Evolutionary conservation across 2,329 filamentous ascomycete species (phyloP).

Genomic region (Trichoderma cornu-damae): DNA sequence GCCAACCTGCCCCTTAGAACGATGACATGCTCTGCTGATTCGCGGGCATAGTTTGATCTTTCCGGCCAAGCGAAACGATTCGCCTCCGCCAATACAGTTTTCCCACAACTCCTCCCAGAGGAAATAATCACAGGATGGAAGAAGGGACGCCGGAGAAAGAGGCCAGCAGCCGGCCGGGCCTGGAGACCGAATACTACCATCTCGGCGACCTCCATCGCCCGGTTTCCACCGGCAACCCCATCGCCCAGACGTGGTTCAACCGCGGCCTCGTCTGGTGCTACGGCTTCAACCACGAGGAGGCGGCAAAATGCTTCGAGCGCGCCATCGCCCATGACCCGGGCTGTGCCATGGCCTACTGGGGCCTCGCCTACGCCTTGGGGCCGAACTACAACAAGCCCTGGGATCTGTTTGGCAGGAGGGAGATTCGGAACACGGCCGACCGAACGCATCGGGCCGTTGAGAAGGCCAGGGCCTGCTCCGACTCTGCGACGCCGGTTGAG

Average conservation of each 20-base stretch:
- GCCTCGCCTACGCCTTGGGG: conserved; percentile 63
- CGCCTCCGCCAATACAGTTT: neutral
- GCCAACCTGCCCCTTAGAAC: conserved; percentile 11
- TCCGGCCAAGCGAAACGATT: neutral
- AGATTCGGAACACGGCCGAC: conserved; percentile 48
- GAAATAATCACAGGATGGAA: neutral
- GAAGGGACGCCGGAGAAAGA: neutral
- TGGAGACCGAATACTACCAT: conserved; percentile 46
- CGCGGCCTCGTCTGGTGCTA: conserved; percentile 70
- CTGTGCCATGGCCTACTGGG: conserved; percentile 65
- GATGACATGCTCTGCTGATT: conserved; percentile 7
- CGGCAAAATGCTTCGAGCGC: conserved; percentile 56
- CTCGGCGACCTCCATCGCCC: conserved; percentile 55
- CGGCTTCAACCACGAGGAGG: conserved; percentile 72
- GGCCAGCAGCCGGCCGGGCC: neutral
- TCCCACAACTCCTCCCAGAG: no score
- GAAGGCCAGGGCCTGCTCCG: conserved; percentile 25
- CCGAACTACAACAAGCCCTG: conserved; percentile 77
- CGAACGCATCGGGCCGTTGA: conserved; percentile 30
- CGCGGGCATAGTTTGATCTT: neutral
- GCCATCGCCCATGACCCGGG: conserved; percentile 50
- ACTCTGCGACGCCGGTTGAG: conserved; percentile 41
- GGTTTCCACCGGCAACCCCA: conserved; percentile 47
- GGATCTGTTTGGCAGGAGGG: conserved; percentile 61
- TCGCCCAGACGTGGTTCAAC: conserved; percentile 63